Evolutionary conservation across 2,329 filamentous ascomycete species (phyloP).

Genomic region (Exserohilum turcica): DNA sequence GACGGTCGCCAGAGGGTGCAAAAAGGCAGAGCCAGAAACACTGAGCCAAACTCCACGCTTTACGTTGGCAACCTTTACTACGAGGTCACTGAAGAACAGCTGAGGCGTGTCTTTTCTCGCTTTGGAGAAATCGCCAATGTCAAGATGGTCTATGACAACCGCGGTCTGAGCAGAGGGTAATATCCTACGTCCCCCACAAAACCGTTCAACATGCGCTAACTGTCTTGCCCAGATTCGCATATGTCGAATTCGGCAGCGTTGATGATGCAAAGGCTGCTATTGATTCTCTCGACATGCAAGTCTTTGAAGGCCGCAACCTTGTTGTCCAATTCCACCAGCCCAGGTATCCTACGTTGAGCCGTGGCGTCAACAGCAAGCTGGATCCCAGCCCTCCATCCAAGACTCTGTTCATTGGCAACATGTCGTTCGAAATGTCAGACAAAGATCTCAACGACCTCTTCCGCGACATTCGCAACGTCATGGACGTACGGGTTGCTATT

Average conservation of each 20-base stretch:
- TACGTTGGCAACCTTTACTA: slow-evolving; percentile 74
- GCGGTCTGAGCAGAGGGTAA: slow-evolving; percentile 73
- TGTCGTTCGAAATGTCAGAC: slow-evolving; percentile 85
- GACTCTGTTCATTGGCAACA: slow-evolving; percentile 82
- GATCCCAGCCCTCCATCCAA: slow-evolving; percentile 58
- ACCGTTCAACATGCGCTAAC: slow-evolving; percentile 14
- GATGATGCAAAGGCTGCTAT: slow-evolving; percentile 63
- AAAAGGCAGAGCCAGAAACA: neutral
- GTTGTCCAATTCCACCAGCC: slow-evolving; percentile 63
- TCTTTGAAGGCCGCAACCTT: slow-evolving; percentile 68
- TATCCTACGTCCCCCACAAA: slow-evolving; percentile 16
- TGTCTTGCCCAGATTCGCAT: slow-evolving; percentile 62
- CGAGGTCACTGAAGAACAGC: slow-evolving; percentile 66
- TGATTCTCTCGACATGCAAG: slow-evolving; percentile 61
- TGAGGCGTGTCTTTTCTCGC: slow-evolving; percentile 63
- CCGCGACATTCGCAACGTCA: slow-evolving; percentile 69
- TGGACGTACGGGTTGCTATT: slow-evolving; percentile 80
- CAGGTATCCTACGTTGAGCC: slow-evolving; percentile 22
- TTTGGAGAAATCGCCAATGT: slow-evolving; percentile 61
- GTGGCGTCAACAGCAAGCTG: slow-evolving; percentile 1
- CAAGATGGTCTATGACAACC: slow-evolving; percentile 64
- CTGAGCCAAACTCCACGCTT: slow-evolving; percentile 50
- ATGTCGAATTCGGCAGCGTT: slow-evolving; percentile 63
- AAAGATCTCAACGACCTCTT: slow-evolving; percentile 81
- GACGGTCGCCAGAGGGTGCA: no score